Evolutionary conservation across 768 basidiomycete species (phyloP), one percentile per base, ranked within the genome.

Genomic region (Xerocomus spinulosus): DNA sequence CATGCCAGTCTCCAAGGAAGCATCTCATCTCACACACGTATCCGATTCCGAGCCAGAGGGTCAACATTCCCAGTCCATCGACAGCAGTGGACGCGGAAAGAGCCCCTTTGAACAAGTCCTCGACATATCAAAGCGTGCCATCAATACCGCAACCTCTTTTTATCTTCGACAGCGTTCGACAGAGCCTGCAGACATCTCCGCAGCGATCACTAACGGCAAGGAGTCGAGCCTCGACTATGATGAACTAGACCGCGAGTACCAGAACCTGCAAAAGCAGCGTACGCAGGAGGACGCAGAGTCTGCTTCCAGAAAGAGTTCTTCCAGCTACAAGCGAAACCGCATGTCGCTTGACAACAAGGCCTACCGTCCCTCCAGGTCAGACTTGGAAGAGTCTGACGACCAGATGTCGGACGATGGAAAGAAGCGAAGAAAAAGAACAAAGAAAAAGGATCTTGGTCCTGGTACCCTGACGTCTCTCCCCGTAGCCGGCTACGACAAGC

Each of bases 311-410:
- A 66, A 67, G 60, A 52, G 63, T 9, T 52, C 57, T 20, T 59
- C 68, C 2, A 59, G 57, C 8, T 69, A 74, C 52, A 78, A 73
- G 60, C 78, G 81, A 21, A 76, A 75, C 55, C 79, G 83, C 26
- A 87, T 89, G 52, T 85, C 85, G 0, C 58, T 70, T 20, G 90
- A 92, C 63, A 89, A 91, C 68, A 87, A 85, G 63, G 89, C 89
- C 1, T 92, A 91, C 58, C 77, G 77, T 44, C 89, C 89, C 17
- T 67, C 80, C 1, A 63, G 65, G 46, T 85, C 82, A 8, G 85
- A 86, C 54, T 55, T 79, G 28, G 87, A 88, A 33, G 76, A 78
- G 8, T 81, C 82, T 7, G 83, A 81, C 28, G 81, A 83, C 42
- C 78, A 79, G 41, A 73, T 76, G 26, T 78, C 77, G 21, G 79